phyloP scores from a whole-genome alignment of 371 early-diverging fungal genomes.

The Mucor irregularis region DNA sequence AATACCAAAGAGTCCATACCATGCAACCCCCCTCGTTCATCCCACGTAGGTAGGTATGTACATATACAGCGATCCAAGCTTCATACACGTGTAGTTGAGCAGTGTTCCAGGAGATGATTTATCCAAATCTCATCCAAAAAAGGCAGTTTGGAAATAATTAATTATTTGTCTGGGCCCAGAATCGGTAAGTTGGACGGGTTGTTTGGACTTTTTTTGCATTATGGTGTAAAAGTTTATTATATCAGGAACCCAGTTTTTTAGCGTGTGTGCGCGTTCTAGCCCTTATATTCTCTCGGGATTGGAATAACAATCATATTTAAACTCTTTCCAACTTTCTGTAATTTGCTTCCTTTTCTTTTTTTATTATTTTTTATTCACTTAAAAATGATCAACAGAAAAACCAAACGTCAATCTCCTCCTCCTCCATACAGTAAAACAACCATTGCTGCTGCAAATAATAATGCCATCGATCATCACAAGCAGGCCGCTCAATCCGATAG shows the following conservation, averaged over 20 bases:
- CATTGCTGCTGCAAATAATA: neutral
- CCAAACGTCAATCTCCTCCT: slow-evolving; percentile 5
- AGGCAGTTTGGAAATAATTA: slow-evolving; percentile 10
- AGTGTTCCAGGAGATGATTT: neutral
- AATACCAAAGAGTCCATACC: no score
- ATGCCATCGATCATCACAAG: neutral
- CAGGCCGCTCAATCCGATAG: neutral
- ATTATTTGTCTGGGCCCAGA: slow-evolving; percentile 12
- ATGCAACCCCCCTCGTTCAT: no score
- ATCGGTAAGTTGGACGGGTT: slow-evolving; percentile 5
- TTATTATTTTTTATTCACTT: neutral
- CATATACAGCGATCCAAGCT: no score
- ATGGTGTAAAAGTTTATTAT: neutral
- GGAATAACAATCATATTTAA: neutral
- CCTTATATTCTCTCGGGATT: slow-evolving; percentile 3
- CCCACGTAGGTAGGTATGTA: no score
- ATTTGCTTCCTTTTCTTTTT: neutral
- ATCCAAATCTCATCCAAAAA: neutral
- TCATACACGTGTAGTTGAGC: neutral
- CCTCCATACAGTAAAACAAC: neutral
- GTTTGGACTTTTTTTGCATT: no score
- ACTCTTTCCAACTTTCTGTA: neutral
- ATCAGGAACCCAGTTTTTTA: neutral
- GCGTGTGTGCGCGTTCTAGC: slow-evolving; percentile 1
- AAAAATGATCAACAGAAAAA: slow-evolving; percentile 3